Conservation (phyloP, 768 basidiomycete genomes). For the Agaricus bisporus region DNA sequence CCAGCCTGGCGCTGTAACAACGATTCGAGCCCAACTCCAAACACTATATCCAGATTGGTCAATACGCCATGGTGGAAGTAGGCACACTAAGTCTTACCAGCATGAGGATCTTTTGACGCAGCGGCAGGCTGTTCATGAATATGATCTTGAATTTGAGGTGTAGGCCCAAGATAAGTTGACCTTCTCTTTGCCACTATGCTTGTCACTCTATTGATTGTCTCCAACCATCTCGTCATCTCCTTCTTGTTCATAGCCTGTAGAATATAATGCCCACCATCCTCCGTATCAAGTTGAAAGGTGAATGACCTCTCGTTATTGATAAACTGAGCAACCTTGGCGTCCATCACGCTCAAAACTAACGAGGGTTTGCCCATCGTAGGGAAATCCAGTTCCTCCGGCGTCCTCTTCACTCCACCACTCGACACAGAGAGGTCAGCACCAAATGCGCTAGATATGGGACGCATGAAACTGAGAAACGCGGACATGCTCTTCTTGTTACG, state of each 20-base stretch:
- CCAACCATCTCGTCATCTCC: constrained; percentile 76
- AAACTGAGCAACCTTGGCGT: constrained; percentile 63
- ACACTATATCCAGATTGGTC: constrained; percentile 36
- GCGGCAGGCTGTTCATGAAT: constrained; percentile 55
- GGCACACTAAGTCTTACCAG: constrained; percentile 41
- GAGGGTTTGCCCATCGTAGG: constrained; percentile 65
- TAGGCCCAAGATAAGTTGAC: constrained; percentile 72
- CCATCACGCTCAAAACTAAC: constrained; percentile 67
- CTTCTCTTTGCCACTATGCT: constrained; percentile 72
- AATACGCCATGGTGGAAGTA: neutral
- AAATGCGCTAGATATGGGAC: constrained; percentile 86
- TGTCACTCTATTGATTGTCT: constrained; percentile 64
- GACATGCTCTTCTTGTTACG: constrained; percentile 88
- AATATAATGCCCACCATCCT: constrained; percentile 81
- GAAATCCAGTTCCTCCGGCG: constrained; percentile 74
- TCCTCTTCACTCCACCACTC: constrained; percentile 38
- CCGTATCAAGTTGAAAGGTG: constrained; percentile 77
- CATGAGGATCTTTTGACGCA: constrained; percentile 64
- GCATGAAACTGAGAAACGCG: constrained; percentile 79
- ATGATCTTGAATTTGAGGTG: constrained; percentile 75
- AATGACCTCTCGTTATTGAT: constrained; percentile 80
- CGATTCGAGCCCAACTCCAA: constrained; percentile 70
- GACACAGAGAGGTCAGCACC: constrained; percentile 50
- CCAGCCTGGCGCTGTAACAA: constrained; percentile 61
- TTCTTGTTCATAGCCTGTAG: constrained; percentile 65